A percentile compares a stretch with the other conserved stretches of the same genome.
Conservation (phyloP, 106 monocot genomes). For the Gastrodia elata region DNA sequence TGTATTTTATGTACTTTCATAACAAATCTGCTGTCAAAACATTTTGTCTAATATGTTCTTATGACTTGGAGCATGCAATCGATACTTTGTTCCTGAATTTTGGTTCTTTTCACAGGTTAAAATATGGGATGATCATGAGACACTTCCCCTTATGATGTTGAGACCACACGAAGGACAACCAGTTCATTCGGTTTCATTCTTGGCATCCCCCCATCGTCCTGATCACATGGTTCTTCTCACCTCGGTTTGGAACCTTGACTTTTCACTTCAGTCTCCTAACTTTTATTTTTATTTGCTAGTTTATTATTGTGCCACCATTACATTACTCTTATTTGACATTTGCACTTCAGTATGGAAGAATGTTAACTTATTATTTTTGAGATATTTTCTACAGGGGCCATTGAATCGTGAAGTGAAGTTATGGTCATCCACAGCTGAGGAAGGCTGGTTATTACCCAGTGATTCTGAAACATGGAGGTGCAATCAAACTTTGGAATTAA, state of each 20-base stretch:
- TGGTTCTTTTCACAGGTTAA: slow-evolving; percentile 60
- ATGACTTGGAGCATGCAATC: not conserved
- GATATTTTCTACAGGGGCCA: slow-evolving; percentile 52
- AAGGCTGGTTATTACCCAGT: slow-evolving; percentile 81
- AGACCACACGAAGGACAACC: slow-evolving; percentile 90
- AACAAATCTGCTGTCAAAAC: not conserved
- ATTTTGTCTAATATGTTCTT: not conserved
- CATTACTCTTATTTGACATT: not conserved
- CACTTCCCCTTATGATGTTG: slow-evolving; percentile 44
- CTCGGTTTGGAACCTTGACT: slow-evolving; percentile 40
- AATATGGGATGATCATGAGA: slow-evolving; percentile 89
- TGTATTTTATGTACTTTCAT: not conserved
- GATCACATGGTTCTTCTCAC: slow-evolving; percentile 90
- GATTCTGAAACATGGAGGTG: slow-evolving; percentile 91
- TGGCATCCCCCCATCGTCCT: slow-evolving; percentile 70
- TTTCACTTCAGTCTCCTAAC: not conserved
- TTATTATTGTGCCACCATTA: not conserved
- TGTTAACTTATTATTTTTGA: not conserved
- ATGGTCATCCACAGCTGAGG: slow-evolving; percentile 67
- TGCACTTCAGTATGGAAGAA: not conserved
- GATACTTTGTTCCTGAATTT: not conserved
- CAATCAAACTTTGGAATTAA: slow-evolving; percentile 80
- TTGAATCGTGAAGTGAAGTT: slow-evolving; percentile 88
- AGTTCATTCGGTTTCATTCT: slow-evolving; percentile 77
- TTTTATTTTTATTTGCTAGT: not conserved